These are phyloP conservation scores for Paecilomyces formosus DNA, from an alignment of 2,329 filamentous ascomycete genomes.

Conservation along the genomic window DNA sequence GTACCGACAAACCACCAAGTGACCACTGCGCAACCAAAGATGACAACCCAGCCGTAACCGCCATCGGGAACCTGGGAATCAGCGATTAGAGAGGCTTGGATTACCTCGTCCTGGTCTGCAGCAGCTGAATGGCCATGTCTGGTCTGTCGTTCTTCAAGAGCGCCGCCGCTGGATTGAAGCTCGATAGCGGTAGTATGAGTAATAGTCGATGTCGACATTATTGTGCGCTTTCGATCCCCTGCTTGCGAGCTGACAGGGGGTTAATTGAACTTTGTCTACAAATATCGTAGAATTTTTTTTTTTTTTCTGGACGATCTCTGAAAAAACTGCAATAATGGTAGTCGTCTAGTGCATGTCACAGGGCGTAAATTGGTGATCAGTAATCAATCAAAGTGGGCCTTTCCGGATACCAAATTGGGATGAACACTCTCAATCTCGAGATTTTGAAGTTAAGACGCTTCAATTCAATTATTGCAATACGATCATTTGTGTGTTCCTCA, in stretches of 20 bases:
- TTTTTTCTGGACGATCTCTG: neutral
- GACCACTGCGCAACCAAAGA: constrained; percentile 43
- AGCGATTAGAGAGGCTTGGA: constrained; percentile 39
- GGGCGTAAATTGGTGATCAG: neutral
- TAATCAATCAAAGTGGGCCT: neutral
- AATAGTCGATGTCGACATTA: neutral
- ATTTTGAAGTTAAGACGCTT: no score
- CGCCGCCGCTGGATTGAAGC: constrained; percentile 4
- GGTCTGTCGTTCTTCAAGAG: neutral
- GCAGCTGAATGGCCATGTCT: neutral
- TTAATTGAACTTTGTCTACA: no score
- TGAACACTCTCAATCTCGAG: no score
- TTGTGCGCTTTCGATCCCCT: neutral
- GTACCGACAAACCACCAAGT: constrained; percentile 53
- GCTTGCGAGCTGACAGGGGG: neutral
- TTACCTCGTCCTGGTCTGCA: constrained; percentile 20
- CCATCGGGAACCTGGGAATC: constrained; percentile 31
- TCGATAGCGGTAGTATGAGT: constrained; percentile 6
- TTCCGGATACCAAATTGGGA: neutral
- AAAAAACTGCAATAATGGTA: neutral
- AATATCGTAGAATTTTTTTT: neutral
- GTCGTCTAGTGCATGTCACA: neutral
- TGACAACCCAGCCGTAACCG: constrained; percentile 24
- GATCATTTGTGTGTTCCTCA: no score
- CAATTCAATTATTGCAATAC: no score